These are phyloP conservation scores for Fusarium siculi DNA, from an alignment of 2,329 filamentous ascomycete genomes.

Conservation along the genomic window DNA sequence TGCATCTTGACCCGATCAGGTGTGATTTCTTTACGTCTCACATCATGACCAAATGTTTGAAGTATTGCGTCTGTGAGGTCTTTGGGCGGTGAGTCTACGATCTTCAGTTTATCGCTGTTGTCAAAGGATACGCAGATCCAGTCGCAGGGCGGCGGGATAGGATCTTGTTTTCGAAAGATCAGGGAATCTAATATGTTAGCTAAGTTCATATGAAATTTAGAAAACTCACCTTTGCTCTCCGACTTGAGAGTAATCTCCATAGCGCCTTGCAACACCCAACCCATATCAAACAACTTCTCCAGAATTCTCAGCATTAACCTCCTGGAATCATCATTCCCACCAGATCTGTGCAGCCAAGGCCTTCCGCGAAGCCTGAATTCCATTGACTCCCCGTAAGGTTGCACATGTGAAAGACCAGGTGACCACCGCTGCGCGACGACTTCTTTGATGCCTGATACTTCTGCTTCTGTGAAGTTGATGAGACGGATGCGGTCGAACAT, in stretches of 20 bases:
- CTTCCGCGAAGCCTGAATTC: slow-evolving; percentile 8
- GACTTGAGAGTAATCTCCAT: slow-evolving; percentile 18
- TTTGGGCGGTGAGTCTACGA: slow-evolving; percentile 5
- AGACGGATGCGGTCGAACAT: slow-evolving; percentile 12
- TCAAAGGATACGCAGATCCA: slow-evolving; percentile 30
- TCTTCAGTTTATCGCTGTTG: slow-evolving; percentile 20
- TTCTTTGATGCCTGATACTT: not conserved
- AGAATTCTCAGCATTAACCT: slow-evolving; percentile 11
- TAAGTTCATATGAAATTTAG: not conserved
- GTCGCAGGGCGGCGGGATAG: slow-evolving; percentile 3
- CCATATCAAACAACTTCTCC: slow-evolving; percentile 16
- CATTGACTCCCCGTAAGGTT: not conserved
- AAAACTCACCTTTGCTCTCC: slow-evolving; percentile 15
- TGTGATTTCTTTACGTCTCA: not conserved
- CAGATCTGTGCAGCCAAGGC: not conserved
- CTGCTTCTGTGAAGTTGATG: slow-evolving; percentile 11
- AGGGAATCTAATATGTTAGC: not conserved
- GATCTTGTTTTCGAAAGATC: slow-evolving; percentile 28
- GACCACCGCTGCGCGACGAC: not conserved
- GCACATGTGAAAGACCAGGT: not conserved
- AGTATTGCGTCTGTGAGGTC: slow-evolving; percentile 10
- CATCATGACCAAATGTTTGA: not conserved
- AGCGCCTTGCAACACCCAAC: slow-evolving; percentile 17
- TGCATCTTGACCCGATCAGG: not conserved
- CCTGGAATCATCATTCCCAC: slow-evolving; percentile 22